Percentiles rank a stretch among this genome's conserved stretches.
These are phyloP conservation scores for Diaporthe helianthi DNA, from an alignment of 2,329 filamentous ascomycete species.

Conservation along the genomic window DNA sequence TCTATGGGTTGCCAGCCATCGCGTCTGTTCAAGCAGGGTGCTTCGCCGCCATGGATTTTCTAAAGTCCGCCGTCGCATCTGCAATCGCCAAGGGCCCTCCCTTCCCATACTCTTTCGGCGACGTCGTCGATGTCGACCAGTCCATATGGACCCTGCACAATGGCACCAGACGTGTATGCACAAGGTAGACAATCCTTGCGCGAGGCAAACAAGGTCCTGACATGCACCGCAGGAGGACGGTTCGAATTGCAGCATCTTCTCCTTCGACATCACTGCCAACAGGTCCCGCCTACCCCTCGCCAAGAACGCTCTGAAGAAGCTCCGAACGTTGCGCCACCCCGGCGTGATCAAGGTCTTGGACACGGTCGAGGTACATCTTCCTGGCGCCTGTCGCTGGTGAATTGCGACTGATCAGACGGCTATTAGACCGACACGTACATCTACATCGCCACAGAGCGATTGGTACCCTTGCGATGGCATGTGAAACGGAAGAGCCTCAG, in stretches of 20 bases:
- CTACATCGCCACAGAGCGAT: conserved; percentile 92
- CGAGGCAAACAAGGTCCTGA: conserved; percentile 14
- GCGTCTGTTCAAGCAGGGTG: conserved; percentile 17
- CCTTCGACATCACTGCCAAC: conserved; percentile 87
- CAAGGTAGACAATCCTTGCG: not conserved
- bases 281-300: conserved; percentile 84
- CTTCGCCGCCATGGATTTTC: conserved; percentile 80
- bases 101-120: conserved; percentile 91
- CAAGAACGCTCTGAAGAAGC: conserved; percentile 91
- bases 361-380: conserved; percentile 78
- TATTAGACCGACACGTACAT: conserved; percentile 87
- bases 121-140: conserved; percentile 88
- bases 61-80: conserved; percentile 96
- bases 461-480: conserved; percentile 88
- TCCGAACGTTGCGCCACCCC: conserved; percentile 90
- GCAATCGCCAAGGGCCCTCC: conserved; percentile 94
- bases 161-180: conserved; percentile 82
- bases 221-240: conserved; percentile 77
- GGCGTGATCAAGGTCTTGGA: conserved; percentile 94
- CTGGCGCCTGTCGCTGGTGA: conserved; percentile 31
- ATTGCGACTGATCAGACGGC: conserved; percentile 30
- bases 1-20: conserved; percentile 27
- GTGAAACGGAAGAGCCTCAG: conserved; percentile 86
- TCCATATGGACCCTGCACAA: conserved; percentile 98
- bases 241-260: conserved; percentile 94